phyloP scores from a whole-genome alignment of 257 asterid species.

The Asclepias syriaca region DNA sequence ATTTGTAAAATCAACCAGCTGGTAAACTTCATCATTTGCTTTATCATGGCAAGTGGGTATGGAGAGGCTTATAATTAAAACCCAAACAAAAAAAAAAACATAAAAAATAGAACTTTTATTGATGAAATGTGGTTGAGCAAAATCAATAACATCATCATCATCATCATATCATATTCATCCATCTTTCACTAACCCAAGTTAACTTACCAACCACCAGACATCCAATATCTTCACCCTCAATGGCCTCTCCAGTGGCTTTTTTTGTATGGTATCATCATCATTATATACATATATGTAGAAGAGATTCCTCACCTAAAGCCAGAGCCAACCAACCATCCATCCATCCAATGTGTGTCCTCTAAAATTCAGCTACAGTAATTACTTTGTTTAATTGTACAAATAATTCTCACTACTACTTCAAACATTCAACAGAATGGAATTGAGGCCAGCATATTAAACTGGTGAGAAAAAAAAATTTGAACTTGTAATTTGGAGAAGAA shows the following conservation, averaged over 20 bases:
- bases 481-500: conserved; percentile 18
- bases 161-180: conserved; percentile 32
- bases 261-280: conserved; percentile 36
- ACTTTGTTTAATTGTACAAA: conserved; percentile 28
- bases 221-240: conserved; percentile 30
- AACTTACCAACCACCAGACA: conserved; percentile 31
- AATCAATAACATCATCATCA: conserved; percentile 36
- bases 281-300: conserved; percentile 37
- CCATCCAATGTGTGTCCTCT: conserved; percentile 22
- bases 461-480: conserved; percentile 23
- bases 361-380: conserved; percentile 25
- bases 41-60: not conserved
- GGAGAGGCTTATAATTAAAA: too few relatives aligned
- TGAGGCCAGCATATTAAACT: conserved; percentile 16
- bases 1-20: conserved; percentile 2
- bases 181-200: conserved; percentile 39
- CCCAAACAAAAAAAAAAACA: not conserved
- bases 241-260: conserved; percentile 47
- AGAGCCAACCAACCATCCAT: conserved; percentile 21
- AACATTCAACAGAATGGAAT: conserved; percentile 23
- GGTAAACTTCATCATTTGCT: not conserved
- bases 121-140: conserved; percentile 42
- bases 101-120: conserved; percentile 24
- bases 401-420: conserved; percentile 28
- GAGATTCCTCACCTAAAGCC: conserved; percentile 31